These are phyloP conservation scores for Nepenthes gracilis DNA, from an alignment of 148 eudicot genomes.

Conservation along the genomic window DNA sequence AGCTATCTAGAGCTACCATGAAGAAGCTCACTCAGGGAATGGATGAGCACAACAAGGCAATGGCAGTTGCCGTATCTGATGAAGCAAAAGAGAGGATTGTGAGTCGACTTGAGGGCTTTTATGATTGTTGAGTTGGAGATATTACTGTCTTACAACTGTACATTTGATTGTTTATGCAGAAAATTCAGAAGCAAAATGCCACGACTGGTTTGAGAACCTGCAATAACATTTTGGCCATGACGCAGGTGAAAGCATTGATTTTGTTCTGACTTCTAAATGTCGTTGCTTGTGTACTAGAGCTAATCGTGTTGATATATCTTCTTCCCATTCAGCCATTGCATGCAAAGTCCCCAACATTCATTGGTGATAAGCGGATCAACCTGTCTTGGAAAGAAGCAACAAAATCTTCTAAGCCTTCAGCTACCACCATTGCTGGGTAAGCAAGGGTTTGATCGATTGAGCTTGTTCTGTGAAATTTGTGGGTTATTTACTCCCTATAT, in stretches of 20 bases:
- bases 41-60: constrained; percentile 67
- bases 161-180: constrained; percentile 29
- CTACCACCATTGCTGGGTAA: constrained; percentile 45
- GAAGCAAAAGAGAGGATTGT: constrained; percentile 75
- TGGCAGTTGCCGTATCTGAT: constrained; percentile 66
- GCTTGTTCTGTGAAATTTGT: not conserved
- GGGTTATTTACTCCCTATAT: too few relatives aligned
- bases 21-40: constrained; percentile 83
- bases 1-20: constrained; percentile 61
- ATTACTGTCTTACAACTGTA: not conserved
- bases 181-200: constrained; percentile 64
- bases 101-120: constrained; percentile 18
- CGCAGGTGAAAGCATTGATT: constrained; percentile 40
- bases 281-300: not conserved
- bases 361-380: constrained; percentile 73
- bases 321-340: constrained; percentile 54
- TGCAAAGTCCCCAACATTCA: constrained; percentile 66
- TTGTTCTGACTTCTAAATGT: not conserved
- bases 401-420: constrained; percentile 34
- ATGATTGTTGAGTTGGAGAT: not conserved
- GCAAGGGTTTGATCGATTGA: not conserved
- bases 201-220: constrained; percentile 76
- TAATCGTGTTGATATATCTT: constrained; percentile 2
- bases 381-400: constrained; percentile 76
- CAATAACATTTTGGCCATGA: constrained; percentile 88